A percentile compares a stretch with the other conserved stretches of the same genome.
Evolutionary conservation across 148 eudicot species (phyloP).

Genomic region (Cornus florida): DNA sequence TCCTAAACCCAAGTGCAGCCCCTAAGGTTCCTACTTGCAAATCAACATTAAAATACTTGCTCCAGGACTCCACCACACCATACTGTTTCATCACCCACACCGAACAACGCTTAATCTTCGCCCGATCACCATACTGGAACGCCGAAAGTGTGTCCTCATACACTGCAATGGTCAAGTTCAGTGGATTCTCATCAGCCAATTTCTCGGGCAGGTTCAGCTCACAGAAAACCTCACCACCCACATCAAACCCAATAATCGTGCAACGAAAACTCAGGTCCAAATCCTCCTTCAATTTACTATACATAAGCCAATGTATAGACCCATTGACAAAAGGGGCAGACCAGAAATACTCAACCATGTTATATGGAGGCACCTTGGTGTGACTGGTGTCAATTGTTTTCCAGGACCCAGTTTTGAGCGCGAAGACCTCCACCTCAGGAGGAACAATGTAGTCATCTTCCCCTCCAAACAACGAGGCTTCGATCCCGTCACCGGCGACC

Average conservation of each 20-base stretch:
- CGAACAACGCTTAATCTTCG: not conserved
- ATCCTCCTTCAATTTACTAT: not conserved
- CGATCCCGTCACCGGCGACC: not conserved
- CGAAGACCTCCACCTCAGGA: slow-evolving; percentile 5
- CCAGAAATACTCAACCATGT: not conserved
- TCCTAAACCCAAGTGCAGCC: not conserved
- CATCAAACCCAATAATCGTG: not conserved
- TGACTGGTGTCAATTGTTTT: not conserved
- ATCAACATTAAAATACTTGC: not conserved
- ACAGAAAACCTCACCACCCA: not conserved
- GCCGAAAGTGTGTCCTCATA: not conserved
- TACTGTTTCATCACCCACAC: not conserved
- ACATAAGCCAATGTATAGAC: not conserved
- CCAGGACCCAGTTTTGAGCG: not conserved
- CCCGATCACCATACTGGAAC: not conserved
- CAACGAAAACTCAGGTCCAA: not conserved
- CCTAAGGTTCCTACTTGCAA: not conserved
- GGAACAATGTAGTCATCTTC: not conserved
- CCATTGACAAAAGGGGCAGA: not conserved
- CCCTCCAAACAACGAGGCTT: not conserved
- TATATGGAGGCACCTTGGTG: not conserved
- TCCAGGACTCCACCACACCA: not conserved
- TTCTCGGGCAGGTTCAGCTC: not conserved
- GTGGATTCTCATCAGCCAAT: not conserved
- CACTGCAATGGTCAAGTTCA: not conserved